phyloP scores from a whole-genome alignment of 2,329 filamentous ascomycete genomes.

The Aspergillus bombycis region DNA sequence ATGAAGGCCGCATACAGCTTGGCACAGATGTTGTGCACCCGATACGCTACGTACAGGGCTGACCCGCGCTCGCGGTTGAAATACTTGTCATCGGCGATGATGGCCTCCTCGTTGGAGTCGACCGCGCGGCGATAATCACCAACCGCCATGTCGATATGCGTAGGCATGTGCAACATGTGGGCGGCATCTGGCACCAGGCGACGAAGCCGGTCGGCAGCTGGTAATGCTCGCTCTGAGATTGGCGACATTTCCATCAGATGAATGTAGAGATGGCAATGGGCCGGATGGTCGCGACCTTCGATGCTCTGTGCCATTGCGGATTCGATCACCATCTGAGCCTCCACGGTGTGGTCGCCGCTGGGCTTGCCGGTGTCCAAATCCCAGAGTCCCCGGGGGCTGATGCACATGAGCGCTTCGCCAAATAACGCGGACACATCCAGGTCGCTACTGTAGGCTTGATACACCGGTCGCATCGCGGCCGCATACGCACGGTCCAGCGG shows the following conservation, averaged over 20 bases:
- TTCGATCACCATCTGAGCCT: slow-evolving; percentile 63
- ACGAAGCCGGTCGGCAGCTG: slow-evolving; percentile 64
- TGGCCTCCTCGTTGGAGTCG: slow-evolving; percentile 66
- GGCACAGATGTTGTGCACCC: slow-evolving; percentile 74
- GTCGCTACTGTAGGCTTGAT: slow-evolving; percentile 54
- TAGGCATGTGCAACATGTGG: slow-evolving; percentile 75
- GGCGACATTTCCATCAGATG: slow-evolving; percentile 77
- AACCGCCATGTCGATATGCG: slow-evolving; percentile 71
- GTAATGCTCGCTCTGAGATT: slow-evolving; percentile 63
- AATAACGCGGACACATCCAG: slow-evolving; percentile 65
- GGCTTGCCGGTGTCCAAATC: slow-evolving; percentile 60
- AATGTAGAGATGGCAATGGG: slow-evolving; percentile 73
- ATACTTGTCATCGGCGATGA: slow-evolving; percentile 68
- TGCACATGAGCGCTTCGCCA: slow-evolving; percentile 66
- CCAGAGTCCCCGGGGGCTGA: slow-evolving; percentile 66
- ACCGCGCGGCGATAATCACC: slow-evolving; percentile 73
- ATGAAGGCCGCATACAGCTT: slow-evolving; percentile 78
- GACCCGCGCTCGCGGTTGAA: slow-evolving; percentile 58
- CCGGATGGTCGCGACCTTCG: slow-evolving; percentile 61
- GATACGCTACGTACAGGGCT: slow-evolving; percentile 77
- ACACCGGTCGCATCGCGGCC: slow-evolving; percentile 59
- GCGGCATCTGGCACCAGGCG: slow-evolving; percentile 68
- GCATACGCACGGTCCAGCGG: slow-evolving; percentile 62
- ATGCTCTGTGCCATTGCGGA: slow-evolving; percentile 54
- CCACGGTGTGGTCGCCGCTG: slow-evolving; percentile 36